Conservation (phyloP, 2,329 filamentous ascomycete genomes). For the Fusarium brachygibbosum region DNA sequence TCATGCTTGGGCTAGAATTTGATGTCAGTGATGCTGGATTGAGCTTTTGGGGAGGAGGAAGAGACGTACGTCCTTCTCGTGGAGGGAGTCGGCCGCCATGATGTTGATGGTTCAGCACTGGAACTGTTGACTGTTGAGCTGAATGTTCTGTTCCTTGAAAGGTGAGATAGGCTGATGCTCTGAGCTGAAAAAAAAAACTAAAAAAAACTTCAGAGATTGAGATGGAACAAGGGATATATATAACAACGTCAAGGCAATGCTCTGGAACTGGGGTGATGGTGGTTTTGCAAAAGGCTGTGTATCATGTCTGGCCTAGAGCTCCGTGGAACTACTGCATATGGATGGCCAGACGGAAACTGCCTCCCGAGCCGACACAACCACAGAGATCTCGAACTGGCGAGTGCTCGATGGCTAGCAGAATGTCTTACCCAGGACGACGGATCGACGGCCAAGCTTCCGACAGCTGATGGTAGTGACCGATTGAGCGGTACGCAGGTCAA, state of each 20-base stretch:
- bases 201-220: constrained; percentile 1
- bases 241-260: constrained; percentile 4
- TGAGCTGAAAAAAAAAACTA: constrained; percentile 1
- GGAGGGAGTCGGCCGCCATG: constrained; percentile 40
- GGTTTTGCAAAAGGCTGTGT: constrained; percentile 5
- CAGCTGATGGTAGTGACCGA: constrained; percentile 7
- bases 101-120: constrained; percentile 29
- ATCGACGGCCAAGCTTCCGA: constrained; percentile 44
- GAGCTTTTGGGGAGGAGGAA: accelerated
- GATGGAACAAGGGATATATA: constrained; percentile 36
- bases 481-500: background rate
- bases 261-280: constrained; percentile 5
- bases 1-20: constrained; percentile 13
- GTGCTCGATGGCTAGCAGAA: constrained; percentile 4
- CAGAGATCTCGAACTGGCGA: constrained; percentile 34
- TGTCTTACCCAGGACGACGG: constrained; percentile 25
- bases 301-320: background rate
- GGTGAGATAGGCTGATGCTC: constrained; percentile 21
- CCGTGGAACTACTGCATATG: constrained; percentile 17
- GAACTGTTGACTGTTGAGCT: constrained; percentile 11
- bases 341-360: constrained; percentile 34
- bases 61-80: constrained; percentile 35
- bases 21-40: background rate
- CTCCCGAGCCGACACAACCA: constrained; percentile 42
- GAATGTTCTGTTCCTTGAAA: constrained; percentile 8